A percentile compares a stretch with the other conserved stretches of the same genome.
phyloP scores from a whole-genome alignment of 2,329 filamentous ascomycete species.

The Drechslerella coelobrocha region DNA sequence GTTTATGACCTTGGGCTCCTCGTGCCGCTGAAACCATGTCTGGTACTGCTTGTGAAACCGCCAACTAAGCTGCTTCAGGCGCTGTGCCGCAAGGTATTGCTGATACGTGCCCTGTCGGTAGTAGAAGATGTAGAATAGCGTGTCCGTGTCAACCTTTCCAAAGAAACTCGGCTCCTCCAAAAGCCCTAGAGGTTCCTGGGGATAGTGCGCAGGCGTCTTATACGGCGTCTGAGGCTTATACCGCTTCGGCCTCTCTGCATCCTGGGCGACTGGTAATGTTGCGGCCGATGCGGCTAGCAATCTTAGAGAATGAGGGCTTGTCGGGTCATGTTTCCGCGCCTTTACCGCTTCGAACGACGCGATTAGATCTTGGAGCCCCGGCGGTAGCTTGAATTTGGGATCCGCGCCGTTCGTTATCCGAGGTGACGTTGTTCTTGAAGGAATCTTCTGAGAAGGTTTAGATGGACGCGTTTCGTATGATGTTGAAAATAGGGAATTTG shows the following conservation, averaged over 20 bases:
- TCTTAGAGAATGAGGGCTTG: conserved; percentile 68
- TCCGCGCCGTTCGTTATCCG: conserved; percentile 41
- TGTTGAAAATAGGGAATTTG: conserved; percentile 43
- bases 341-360: conserved; percentile 88
- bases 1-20: conserved; percentile 97
- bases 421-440: conserved; percentile 35
- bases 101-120: conserved; percentile 96
- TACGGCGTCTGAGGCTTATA: conserved; percentile 85
- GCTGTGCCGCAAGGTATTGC: conserved; percentile 92
- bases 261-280: conserved; percentile 74
- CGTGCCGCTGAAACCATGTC: conserved; percentile 98
- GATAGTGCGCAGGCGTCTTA: conserved; percentile 81
- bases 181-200: conserved; percentile 87
- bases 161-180: conserved; percentile 92
- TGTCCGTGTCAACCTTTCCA: conserved; percentile 85
- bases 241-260: conserved; percentile 80
- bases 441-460: conserved; percentile 39
- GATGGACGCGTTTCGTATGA: conserved; percentile 47
- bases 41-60: conserved; percentile 99
- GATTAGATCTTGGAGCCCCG: conserved; percentile 85
- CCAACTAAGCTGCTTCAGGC: conserved; percentile 98
- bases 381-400: conserved; percentile 77
- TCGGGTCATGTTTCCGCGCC: conserved; percentile 64
- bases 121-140: conserved; percentile 98
- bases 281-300: conserved; percentile 77